phyloP scores from a whole-genome alignment of 2,329 filamentous ascomycete genomes.

The Epichloe sibirici region DNA sequence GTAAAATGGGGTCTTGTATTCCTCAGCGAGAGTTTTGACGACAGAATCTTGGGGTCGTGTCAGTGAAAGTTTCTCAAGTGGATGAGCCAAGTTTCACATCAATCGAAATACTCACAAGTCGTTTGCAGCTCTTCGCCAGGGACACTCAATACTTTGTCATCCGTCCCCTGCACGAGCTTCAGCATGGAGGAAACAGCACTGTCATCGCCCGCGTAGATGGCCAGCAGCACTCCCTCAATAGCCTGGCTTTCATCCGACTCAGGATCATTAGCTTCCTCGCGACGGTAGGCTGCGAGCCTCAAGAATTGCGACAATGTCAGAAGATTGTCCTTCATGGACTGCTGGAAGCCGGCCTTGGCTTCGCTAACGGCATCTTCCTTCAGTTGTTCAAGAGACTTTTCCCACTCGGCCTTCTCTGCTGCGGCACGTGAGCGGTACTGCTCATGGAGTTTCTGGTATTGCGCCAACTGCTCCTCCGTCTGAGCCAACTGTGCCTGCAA shows the following conservation, averaged over 20 bases:
- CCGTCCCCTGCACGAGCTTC: conserved; percentile 62
- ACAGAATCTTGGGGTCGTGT: conserved; percentile 19
- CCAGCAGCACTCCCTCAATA: conserved; percentile 66
- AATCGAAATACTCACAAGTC: conserved; percentile 49
- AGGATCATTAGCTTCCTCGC: conserved; percentile 55
- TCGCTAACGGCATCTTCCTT: conserved; percentile 42
- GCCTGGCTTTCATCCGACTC: conserved; percentile 62
- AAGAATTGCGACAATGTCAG: conserved; percentile 68
- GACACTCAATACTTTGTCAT: conserved; percentile 54
- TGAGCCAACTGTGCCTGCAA: conserved; percentile 57
- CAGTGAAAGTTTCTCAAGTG: conserved; percentile 5
- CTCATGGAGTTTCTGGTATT: conserved; percentile 64
- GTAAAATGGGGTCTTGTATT: conserved; percentile 36
- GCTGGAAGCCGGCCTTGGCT: conserved; percentile 36
- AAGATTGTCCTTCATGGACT: conserved; percentile 51
- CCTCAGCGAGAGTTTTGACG: conserved; percentile 32
- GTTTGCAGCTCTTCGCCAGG: conserved; percentile 52
- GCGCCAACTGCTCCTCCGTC: conserved; percentile 59
- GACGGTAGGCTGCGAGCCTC: conserved; percentile 63
- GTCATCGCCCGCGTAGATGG: conserved; percentile 69
- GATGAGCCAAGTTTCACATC: neutral
- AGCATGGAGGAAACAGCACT: conserved; percentile 61
- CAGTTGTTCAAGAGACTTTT: conserved; percentile 44
- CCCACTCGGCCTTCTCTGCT: conserved; percentile 46
- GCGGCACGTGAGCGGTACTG: conserved; percentile 53